Evolutionary conservation across 345 rosid species (phyloP).

Genomic region (Lepidium africanum): DNA sequence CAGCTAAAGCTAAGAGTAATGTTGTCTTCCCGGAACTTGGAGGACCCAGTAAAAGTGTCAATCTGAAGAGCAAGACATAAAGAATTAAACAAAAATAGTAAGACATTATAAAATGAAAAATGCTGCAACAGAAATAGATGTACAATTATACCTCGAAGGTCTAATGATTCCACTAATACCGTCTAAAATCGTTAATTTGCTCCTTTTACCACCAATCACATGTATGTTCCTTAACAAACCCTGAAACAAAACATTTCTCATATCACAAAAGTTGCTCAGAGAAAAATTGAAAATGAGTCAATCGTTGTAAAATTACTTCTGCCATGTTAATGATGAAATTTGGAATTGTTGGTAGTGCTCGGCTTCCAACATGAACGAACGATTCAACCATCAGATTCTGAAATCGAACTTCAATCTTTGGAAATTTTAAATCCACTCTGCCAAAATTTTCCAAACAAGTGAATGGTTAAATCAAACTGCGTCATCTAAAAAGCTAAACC

Average conservation of each 20-base stretch:
- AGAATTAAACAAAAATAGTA: background rate
- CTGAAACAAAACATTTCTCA: slow-evolving; percentile 26
- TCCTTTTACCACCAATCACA: slow-evolving; percentile 49
- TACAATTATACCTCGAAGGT: slow-evolving; percentile 71
- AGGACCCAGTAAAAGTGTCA: slow-evolving; percentile 92
- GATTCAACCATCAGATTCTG: slow-evolving; percentile 72
- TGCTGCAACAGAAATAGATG: background rate
- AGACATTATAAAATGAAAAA: background rate
- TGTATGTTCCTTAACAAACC: slow-evolving; percentile 57
- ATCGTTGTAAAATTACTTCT: slow-evolving; percentile 45
- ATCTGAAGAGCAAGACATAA: slow-evolving; percentile 31
- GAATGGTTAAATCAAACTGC: no score
- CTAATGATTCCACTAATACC: slow-evolving; percentile 66
- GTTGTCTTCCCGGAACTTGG: slow-evolving; percentile 99
- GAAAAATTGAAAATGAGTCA: background rate
- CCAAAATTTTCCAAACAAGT: background rate
- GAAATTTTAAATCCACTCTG: slow-evolving; percentile 88
- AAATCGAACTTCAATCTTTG: slow-evolving; percentile 85
- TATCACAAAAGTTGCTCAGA: background rate
- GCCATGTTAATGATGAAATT: slow-evolving; percentile 85
- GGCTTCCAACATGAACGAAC: slow-evolving; percentile 84
- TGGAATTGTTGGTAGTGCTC: slow-evolving; percentile 93
- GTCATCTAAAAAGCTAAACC: no score
- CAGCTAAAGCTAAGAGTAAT: slow-evolving; percentile 83
- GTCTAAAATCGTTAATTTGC: slow-evolving; percentile 82